Conservation (phyloP, 1,284 basidiomycete species). For the Irpex rosettiformis region DNA sequence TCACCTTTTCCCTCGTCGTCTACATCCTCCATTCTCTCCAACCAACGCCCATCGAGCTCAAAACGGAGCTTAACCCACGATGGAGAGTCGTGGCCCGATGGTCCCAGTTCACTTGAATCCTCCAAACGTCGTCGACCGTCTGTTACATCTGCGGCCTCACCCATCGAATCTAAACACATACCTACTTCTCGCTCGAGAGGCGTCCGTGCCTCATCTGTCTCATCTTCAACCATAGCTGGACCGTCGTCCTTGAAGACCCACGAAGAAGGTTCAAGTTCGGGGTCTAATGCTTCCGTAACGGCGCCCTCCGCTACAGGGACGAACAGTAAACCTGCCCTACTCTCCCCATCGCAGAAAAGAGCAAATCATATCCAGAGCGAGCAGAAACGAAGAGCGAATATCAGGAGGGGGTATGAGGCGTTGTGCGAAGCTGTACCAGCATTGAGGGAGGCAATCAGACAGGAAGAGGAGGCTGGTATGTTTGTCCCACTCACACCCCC, state of each 20-base stretch:
- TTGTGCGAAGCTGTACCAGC: conserved; percentile 80
- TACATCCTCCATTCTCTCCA: conserved; percentile 16
- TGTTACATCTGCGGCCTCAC: conserved; percentile 10
- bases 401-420: conserved; percentile 82
- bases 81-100: conserved; percentile 7
- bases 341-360: conserved; percentile 75
- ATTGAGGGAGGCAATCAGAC: conserved; percentile 69
- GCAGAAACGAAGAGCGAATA: conserved; percentile 90
- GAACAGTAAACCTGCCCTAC: conserved; percentile 28
- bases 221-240: conserved; percentile 7
- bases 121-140: conserved; percentile 17
- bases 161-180: background rate
- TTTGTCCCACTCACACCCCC: no score
- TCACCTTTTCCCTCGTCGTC: conserved; percentile 16
- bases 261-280: conserved; percentile 3
- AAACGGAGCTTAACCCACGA: conserved; percentile 21
- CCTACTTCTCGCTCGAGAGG: conserved; percentile 11
- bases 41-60: conserved; percentile 10
- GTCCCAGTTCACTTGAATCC: background rate
- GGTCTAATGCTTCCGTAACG: no score
- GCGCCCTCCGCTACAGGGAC: conserved; percentile 6
- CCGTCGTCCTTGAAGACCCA: background rate
- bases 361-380: conserved; percentile 90
- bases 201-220: conserved; percentile 6
- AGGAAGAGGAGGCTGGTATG: conserved; percentile 49